Percentiles rank a stretch among this genome's conserved stretches.
phyloP scores from a whole-genome alignment of 345 rosid species.

The Microcos paniculata region DNA sequence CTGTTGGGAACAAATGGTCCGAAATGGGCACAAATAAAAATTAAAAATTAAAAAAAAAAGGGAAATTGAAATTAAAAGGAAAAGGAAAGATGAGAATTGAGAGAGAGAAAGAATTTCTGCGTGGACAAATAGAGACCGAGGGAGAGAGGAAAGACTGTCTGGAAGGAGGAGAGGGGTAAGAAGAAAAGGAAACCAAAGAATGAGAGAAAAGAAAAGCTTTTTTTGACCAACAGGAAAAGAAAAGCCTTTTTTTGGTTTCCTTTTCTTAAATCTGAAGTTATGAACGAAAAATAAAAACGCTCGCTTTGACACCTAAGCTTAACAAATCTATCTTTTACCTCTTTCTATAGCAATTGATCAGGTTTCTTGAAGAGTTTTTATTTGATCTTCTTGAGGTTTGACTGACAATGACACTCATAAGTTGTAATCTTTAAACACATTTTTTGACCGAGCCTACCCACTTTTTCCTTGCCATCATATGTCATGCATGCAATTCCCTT shows the following conservation, averaged over 20 bases:
- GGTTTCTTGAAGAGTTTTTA: background rate
- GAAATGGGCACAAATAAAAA: conserved; percentile 1
- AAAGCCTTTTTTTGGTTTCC: conserved; percentile 16
- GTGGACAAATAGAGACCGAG: conserved; percentile 73
- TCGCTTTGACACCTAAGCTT: conserved; percentile 34
- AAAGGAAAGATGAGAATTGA: conserved; percentile 13
- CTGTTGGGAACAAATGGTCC: conserved; percentile 36
- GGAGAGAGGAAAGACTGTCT: conserved; percentile 25
- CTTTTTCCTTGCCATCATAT: no score
- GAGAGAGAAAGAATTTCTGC: conserved; percentile 58
- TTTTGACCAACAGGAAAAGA: no score
- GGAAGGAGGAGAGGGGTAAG: background rate
- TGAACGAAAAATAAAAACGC: conserved; percentile 29
- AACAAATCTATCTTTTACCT: conserved; percentile 1
- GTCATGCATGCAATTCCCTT: no score
- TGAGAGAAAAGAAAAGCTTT: no score
- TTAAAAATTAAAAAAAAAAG: background rate
- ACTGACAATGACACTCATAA: no score
- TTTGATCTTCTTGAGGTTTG: conserved; percentile 38
- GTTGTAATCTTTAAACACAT: no score
- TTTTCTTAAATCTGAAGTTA: conserved; percentile 39
- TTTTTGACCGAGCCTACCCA: no score
- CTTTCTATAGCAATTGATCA: background rate
- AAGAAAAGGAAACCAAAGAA: conserved; percentile 21
- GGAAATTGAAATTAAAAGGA: background rate